These are phyloP conservation scores for Calcarisporium arbuscula DNA, from an alignment of 2,329 filamentous ascomycete species.

Conservation along the genomic window DNA sequence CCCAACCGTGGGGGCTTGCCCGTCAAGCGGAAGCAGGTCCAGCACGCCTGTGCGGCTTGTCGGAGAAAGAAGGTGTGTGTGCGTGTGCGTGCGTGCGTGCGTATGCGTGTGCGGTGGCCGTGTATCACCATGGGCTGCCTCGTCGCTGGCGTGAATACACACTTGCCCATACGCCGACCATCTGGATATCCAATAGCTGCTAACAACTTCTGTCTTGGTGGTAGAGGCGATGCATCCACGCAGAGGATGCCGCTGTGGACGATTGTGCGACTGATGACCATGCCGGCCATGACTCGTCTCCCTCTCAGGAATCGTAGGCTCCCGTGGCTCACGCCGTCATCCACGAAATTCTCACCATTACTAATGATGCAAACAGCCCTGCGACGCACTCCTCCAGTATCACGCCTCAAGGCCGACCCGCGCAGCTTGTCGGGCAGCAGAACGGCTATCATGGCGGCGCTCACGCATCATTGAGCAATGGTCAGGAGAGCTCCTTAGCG, in stretches of 20 bases:
- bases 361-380: not conserved
- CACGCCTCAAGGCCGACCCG: slow-evolving; percentile 1
- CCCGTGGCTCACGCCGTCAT: too few species aligned
- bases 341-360: not conserved
- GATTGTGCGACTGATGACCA: slow-evolving; percentile 20
- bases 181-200: too few species aligned
- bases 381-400: not conserved
- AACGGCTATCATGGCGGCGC: not conserved
- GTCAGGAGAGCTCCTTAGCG: too few species aligned
- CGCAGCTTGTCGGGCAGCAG: not conserved
- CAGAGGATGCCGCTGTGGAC: slow-evolving; percentile 24
- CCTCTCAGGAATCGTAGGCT: slow-evolving; percentile 25
- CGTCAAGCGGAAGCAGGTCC: slow-evolving; percentile 53
- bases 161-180: too few species aligned
- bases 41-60: slow-evolving; percentile 50
- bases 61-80: slow-evolving; percentile 47
- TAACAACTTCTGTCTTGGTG: too few species aligned
- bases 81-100: too few species aligned
- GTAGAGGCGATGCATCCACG: slow-evolving; percentile 39
- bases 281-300: slow-evolving; percentile 18
- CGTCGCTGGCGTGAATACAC: too few species aligned
- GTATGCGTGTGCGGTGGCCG: too few species aligned
- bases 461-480: not conserved
- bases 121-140: too few species aligned
- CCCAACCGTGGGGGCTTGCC: slow-evolving; percentile 42